A percentile compares a stretch with the other conserved stretches of the same genome.
These are phyloP conservation scores for Effrenium voratum DNA, from an alignment of 73 alveolate species.

Conservation along the genomic window DNA sequence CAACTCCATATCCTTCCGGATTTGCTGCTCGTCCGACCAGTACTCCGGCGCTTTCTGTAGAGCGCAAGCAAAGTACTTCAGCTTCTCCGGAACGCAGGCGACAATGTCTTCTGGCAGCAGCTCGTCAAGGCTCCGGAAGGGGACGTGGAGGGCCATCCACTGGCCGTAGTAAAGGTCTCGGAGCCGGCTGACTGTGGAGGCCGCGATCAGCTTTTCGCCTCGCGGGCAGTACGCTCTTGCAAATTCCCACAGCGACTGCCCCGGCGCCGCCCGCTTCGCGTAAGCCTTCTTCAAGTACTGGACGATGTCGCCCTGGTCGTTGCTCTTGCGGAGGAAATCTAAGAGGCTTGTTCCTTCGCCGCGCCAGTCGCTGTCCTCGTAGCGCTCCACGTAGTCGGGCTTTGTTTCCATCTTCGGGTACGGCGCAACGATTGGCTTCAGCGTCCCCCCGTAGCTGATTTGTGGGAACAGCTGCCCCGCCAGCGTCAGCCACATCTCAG, in stretches of 20 bases:
- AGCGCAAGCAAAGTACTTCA: not conserved
- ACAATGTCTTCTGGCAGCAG: too few relatives aligned
- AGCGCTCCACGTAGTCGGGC: not conserved
- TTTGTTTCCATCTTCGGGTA: slow-evolving; percentile 4
- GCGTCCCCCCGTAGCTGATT: slow-evolving; percentile 2
- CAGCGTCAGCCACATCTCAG: slow-evolving; percentile 51
- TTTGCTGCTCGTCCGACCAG: not conserved
- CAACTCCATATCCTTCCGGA: not conserved
- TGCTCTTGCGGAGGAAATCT: slow-evolving; percentile 41
- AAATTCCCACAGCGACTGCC: not conserved
- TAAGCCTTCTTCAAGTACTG: not conserved
- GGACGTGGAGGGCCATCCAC: too few relatives aligned
- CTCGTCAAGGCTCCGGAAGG: too few relatives aligned
- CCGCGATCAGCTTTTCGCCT: slow-evolving; percentile 33
- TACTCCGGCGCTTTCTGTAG: not conserved
- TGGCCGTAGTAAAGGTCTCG: too few relatives aligned
- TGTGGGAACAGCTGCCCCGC: slow-evolving; percentile 10
- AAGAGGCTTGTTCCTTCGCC: not conserved
- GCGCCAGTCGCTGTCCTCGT: slow-evolving; percentile 21
- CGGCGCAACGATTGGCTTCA: slow-evolving; percentile 16
- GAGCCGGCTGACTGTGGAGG: too few relatives aligned
- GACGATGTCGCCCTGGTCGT: not conserved
- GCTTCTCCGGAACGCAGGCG: not conserved
- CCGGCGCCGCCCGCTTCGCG: not conserved
- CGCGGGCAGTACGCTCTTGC: not conserved